phyloP scores from a whole-genome alignment of 2,329 filamentous ascomycete species.

The Clarireedia hainanense region DNA sequence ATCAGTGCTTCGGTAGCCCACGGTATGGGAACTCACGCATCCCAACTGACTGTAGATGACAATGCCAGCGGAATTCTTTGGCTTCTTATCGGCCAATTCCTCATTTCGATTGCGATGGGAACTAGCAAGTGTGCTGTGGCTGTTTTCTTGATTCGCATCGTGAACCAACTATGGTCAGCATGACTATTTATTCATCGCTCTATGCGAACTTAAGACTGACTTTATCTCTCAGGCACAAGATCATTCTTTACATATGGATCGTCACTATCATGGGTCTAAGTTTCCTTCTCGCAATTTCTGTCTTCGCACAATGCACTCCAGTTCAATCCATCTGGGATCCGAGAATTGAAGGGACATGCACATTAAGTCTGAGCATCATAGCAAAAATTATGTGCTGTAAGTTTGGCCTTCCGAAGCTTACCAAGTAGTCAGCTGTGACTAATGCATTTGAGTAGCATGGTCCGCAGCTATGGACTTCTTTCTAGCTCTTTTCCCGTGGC shows the following conservation, averaged over 20 bases:
- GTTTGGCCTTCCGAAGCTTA: neutral
- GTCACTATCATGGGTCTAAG: neutral
- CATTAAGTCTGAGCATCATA: neutral
- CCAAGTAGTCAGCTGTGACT: neutral
- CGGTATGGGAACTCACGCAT: conserved; percentile 1
- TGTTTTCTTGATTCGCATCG: conserved; percentile 3
- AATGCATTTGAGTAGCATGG: neutral
- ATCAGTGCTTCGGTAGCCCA: neutral
- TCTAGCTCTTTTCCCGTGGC: neutral
- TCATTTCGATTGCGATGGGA: conserved; percentile 1
- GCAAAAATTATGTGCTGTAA: conserved; percentile 3
- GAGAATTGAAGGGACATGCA: neutral
- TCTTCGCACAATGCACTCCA: neutral
- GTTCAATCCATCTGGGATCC: neutral
- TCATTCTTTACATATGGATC: neutral
- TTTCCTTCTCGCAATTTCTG: neutral
- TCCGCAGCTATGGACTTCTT: conserved; percentile 3
- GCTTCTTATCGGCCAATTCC: conserved; percentile 3
- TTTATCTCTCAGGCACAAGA: neutral
- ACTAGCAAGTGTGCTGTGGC: conserved; percentile 4
- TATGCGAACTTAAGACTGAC: neutral
- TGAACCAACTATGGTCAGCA: neutral
- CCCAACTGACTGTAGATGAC: neutral
- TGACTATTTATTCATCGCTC: neutral
- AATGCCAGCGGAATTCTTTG: neutral